phyloP scores from a whole-genome alignment of 331 rosid species.

The Prunus yedoensis region DNA sequence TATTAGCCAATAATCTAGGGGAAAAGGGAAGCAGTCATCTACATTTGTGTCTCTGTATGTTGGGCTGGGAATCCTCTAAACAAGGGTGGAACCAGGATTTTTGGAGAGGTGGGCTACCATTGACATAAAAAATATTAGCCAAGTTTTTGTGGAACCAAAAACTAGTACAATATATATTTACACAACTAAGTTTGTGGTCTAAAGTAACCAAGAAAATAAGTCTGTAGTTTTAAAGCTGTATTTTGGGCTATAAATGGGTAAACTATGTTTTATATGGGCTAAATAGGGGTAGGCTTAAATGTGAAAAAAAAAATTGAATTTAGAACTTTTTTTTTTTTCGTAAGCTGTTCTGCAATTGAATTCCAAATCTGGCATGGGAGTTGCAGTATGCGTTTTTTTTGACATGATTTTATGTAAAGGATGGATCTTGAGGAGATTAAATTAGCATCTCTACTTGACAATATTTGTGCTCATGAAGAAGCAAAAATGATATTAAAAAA shows the following conservation, averaged over 20 bases:
- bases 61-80: background rate
- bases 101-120: too few relatives aligned
- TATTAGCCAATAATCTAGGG: background rate
- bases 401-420: background rate
- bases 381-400: background rate
- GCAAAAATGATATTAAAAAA: background rate
- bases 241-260: too few relatives aligned
- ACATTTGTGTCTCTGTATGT: background rate
- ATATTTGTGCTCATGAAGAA: background rate
- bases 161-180: too few relatives aligned
- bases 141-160: too few relatives aligned
- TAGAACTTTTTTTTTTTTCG: background rate
- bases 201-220: too few relatives aligned
- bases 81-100: too few relatives aligned
- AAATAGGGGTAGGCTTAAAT: too few relatives aligned
- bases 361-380: background rate
- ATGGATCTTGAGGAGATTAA: background rate
- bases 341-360: background rate
- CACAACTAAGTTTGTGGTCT: too few relatives aligned
- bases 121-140: too few relatives aligned
- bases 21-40: conserved; percentile 4
- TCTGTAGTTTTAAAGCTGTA: too few relatives aligned
- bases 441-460: background rate
- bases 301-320: too few relatives aligned
- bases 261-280: too few relatives aligned